Evolutionary conservation across 441 rosid species (phyloP).

Genomic region (Erysimum cheiri): DNA sequence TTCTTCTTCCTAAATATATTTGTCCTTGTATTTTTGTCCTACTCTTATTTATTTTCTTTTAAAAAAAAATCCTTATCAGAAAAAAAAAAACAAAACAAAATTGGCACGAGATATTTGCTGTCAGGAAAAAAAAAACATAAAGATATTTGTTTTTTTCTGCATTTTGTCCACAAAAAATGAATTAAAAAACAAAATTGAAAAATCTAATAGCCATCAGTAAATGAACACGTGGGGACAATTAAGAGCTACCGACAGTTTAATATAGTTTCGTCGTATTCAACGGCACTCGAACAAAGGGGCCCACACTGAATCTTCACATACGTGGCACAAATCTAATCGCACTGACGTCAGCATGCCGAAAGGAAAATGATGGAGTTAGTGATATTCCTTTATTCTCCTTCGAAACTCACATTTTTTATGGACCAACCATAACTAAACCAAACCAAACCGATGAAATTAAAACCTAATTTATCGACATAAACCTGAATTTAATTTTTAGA

Average conservation of each 20-base stretch:
- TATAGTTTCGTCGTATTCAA: slow-evolving; percentile 5
- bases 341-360: slow-evolving; percentile 37
- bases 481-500: no score
- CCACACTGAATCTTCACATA: slow-evolving; percentile 23
- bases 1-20: no score
- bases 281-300: slow-evolving; percentile 2
- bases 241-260: slow-evolving; percentile 40
- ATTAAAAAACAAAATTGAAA: not conserved
- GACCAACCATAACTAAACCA: not conserved
- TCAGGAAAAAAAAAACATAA: not conserved
- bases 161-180: slow-evolving; percentile 28
- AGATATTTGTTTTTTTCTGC: slow-evolving; percentile 26
- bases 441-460: not conserved
- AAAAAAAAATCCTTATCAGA: no score
- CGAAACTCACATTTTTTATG: not conserved
- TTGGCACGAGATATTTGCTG: slow-evolving; percentile 37
- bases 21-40: not conserved
- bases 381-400: not conserved
- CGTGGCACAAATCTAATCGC: slow-evolving; percentile 41
- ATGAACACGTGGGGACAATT: slow-evolving; percentile 27
- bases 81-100: no score
- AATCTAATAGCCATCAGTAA: slow-evolving; percentile 26
- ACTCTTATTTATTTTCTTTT: not conserved
- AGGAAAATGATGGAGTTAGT: slow-evolving; percentile 14
- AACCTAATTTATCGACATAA: no score